These are phyloP conservation scores for Trematosphaeria pertusa DNA, from an alignment of 2,329 filamentous ascomycete species.

Conservation along the genomic window DNA sequence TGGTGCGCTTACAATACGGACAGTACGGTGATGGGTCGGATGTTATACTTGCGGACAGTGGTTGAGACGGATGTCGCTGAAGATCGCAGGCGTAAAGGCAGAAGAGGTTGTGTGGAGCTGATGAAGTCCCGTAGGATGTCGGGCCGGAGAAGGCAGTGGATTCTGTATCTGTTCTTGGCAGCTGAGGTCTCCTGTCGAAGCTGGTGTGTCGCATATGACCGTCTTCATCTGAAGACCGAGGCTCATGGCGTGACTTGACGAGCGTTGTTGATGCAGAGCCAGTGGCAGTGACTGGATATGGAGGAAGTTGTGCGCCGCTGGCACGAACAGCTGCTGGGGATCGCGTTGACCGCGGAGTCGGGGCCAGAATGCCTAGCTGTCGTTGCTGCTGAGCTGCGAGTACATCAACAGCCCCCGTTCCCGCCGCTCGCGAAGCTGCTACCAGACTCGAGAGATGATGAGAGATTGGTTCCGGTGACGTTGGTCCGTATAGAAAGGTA, in stretches of 20 bases:
- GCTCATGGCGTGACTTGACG: slow-evolving; percentile 26
- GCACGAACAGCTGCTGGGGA: slow-evolving; percentile 18
- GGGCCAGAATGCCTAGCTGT: slow-evolving; percentile 24
- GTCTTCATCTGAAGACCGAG: slow-evolving; percentile 2
- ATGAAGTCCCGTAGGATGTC: slow-evolving; percentile 27
- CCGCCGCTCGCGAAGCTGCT: slow-evolving; percentile 39
- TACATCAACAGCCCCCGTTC: slow-evolving; percentile 35
- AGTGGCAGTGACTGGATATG: slow-evolving; percentile 23
- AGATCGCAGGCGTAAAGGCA: slow-evolving; percentile 43
- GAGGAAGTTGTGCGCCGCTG: slow-evolving; percentile 11
- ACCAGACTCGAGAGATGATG: slow-evolving; percentile 39
- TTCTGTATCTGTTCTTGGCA: slow-evolving; percentile 27
- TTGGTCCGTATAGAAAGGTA: slow-evolving; percentile 45
- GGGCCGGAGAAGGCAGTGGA: slow-evolving; percentile 32
- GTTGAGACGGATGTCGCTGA: slow-evolving; percentile 35
- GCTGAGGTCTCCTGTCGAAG: slow-evolving; percentile 25
- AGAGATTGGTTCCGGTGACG: slow-evolving; percentile 39
- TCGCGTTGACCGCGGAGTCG: slow-evolving; percentile 22
- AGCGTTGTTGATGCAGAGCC: slow-evolving; percentile 33
- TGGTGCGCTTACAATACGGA: slow-evolving; percentile 35
- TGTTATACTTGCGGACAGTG: slow-evolving; percentile 33
- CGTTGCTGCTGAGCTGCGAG: slow-evolving; percentile 35
- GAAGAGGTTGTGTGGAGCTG: slow-evolving; percentile 28
- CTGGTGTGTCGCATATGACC: slow-evolving; percentile 33
- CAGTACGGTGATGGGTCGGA: slow-evolving; percentile 34